phyloP scores from a whole-genome alignment of 495 filamentous ascomycete genomes.

The Hyaloscypha finlandica region DNA sequence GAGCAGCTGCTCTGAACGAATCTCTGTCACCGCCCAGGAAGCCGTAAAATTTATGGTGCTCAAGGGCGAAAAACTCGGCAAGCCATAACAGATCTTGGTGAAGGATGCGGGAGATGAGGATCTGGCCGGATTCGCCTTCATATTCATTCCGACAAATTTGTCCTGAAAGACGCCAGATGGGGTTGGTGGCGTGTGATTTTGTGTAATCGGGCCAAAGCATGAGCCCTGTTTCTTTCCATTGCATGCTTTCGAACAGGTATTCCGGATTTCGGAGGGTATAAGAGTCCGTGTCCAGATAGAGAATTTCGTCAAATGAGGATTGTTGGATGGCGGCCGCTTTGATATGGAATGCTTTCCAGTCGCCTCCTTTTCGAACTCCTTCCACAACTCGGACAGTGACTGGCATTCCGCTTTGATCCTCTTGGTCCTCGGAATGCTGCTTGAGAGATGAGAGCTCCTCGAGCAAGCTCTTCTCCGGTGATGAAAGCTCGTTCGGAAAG shows the following conservation, averaged over 20 bases:
- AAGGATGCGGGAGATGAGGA: constrained; percentile 1
- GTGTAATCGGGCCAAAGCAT: constrained; percentile 5
- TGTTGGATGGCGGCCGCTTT: constrained; percentile 4
- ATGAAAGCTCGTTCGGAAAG: not conserved
- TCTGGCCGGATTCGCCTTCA: constrained; percentile 9
- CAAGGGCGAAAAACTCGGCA: not conserved
- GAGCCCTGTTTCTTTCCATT: constrained; percentile 6
- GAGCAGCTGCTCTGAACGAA: constrained; percentile 7
- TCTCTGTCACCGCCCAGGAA: constrained; percentile 8
- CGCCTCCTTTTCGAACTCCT: not conserved
- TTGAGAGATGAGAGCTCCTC: not conserved
- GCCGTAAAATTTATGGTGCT: not conserved
- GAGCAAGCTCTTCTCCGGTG: not conserved
- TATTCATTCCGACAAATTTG: constrained; percentile 2
- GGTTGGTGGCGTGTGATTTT: constrained; percentile 8
- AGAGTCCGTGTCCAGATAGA: constrained; percentile 8
- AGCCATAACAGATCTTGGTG: constrained; percentile 1
- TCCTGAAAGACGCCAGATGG: not conserved
- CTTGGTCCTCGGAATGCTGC: not conserved
- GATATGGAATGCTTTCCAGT: constrained; percentile 6
- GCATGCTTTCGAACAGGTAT: constrained; percentile 5
- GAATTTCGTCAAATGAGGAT: constrained; percentile 9
- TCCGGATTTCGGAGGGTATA: constrained; percentile 5
- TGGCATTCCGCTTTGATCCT: not conserved
- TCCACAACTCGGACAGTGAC: not conserved